Evolutionary conservation across 23 red algal genomes (phyloP).

Genomic region (Gracilaria domingensis): DNA sequence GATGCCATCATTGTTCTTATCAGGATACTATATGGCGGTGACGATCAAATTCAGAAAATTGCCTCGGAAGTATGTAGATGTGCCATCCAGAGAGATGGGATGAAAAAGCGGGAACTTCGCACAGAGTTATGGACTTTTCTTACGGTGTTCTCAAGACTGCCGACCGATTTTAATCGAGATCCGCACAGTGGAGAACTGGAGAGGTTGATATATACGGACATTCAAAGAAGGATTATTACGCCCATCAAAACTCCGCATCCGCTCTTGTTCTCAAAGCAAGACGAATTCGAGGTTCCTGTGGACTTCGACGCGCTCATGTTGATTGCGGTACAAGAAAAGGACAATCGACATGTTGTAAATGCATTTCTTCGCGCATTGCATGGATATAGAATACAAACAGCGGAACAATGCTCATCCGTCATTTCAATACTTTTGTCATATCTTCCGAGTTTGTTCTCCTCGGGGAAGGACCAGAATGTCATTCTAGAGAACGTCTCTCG

Average conservation of each 20-base stretch:
- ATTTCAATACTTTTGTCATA: constrained; percentile 4
- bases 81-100: not conserved
- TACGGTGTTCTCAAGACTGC: not conserved
- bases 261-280: not conserved
- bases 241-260: constrained; percentile 5
- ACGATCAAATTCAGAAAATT: not conserved
- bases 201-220: not conserved
- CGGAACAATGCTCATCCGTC: not conserved
- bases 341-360: not conserved
- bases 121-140: constrained; percentile 12
- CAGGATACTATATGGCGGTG: not conserved
- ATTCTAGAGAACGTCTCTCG: not conserved
- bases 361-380: constrained; percentile 25
- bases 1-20: not conserved
- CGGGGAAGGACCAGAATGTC: not conserved
- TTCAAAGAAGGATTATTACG: not conserved
- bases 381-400: constrained; percentile 4
- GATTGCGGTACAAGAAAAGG: not conserved
- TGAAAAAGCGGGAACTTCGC: constrained; percentile 12
- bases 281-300: not conserved
- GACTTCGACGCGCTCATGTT: not conserved
- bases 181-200: not conserved
- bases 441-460: not conserved
- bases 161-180: not conserved
- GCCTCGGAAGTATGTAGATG: not conserved